Evolutionary conservation across 2,329 filamentous ascomycete species (phyloP), one percentile per base, ranked within the genome.

Genomic region (Aspergillus carbonarius): DNA sequence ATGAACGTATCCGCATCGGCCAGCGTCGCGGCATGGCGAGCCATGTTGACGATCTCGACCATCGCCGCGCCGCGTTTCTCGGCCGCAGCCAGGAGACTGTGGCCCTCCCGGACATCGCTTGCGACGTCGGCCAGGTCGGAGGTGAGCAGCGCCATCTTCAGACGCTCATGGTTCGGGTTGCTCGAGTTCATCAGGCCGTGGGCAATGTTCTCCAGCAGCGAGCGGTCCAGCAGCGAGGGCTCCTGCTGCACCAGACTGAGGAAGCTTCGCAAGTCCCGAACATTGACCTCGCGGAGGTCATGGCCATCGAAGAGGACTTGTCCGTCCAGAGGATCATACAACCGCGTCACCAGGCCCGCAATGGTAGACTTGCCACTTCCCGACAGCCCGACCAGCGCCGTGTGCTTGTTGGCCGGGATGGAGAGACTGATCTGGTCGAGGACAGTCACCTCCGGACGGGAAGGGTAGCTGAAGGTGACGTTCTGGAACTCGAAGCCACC

Each of bases 121-220:
- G 61, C 65, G 2, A 89, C 70, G 0, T 83, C 72, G 8, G 77
- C 68, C 18, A 88, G 75, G 1, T 78, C 69, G 13, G 81, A 73
- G 10, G 82, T 74, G 3, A 85, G 75, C 1, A 89, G 76, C 4
- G 62, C 51, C 10, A 39, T 20, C 62, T 59, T 83, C 82, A 60
- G 90, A 85, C 82, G 83, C 4, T 51, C 58, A 54, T 72, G 69
- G 17, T 17, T 57, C 0, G 70, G 63, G 37, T 71, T 67, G 47
- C 65, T 70, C 0, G 70, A 71, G 55, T 84, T 65, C 70, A 79
- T 71, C 12, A 84, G 69, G 1, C 82, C 82, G 44, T 79, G 71
- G 1, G 78, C 79, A 52, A 97, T 95, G 73, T 96, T 96, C 49
- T 90, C 84, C 70, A 84, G 90, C 63, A 96, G 93, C 0, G 90